Evolutionary conservation across 768 basidiomycete genomes (phyloP).

Genomic region (Rhodosporidiobolus odoratus): DNA sequence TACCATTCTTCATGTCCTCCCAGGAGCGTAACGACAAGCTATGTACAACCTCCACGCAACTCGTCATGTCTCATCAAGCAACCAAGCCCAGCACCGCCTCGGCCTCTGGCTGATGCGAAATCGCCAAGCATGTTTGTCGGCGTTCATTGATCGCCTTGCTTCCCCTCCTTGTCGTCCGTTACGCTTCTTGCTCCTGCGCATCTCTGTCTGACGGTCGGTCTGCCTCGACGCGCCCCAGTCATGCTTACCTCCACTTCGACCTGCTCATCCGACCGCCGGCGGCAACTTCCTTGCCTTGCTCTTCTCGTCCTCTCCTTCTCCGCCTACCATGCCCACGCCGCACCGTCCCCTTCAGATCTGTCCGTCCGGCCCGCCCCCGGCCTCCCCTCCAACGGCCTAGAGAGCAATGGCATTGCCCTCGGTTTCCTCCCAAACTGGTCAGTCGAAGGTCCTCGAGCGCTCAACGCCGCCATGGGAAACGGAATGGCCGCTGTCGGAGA

Average conservation of each 20-base stretch:
- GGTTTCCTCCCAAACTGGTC: conserved; percentile 33
- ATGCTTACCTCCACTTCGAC: not conserved
- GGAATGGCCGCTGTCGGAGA: conserved; percentile 20
- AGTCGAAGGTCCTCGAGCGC: conserved; percentile 10
- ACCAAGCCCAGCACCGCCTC: no score
- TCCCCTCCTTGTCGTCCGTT: not conserved
- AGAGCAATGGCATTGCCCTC: conserved; percentile 10
- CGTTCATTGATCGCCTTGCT: no score
- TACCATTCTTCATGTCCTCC: no score
- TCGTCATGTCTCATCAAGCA: no score
- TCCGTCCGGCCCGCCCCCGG: conserved; percentile 1
- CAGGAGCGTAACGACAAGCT: no score
- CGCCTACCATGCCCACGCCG: not conserved
- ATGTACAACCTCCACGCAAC: no score
- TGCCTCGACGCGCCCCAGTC: not conserved
- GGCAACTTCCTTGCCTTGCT: not conserved
- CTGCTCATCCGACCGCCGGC: no score
- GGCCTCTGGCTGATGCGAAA: no score
- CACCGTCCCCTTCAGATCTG: not conserved
- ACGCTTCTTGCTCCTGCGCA: not conserved
- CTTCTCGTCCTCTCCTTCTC: not conserved
- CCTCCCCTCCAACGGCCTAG: conserved; percentile 13
- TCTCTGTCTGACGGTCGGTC: not conserved
- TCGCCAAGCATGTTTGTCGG: no score
- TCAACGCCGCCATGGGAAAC: conserved; percentile 21